Base-by-base conservation (phyloP, 1,284 basidiomycete species). In the Sanghuangporus baumii region DNA sequence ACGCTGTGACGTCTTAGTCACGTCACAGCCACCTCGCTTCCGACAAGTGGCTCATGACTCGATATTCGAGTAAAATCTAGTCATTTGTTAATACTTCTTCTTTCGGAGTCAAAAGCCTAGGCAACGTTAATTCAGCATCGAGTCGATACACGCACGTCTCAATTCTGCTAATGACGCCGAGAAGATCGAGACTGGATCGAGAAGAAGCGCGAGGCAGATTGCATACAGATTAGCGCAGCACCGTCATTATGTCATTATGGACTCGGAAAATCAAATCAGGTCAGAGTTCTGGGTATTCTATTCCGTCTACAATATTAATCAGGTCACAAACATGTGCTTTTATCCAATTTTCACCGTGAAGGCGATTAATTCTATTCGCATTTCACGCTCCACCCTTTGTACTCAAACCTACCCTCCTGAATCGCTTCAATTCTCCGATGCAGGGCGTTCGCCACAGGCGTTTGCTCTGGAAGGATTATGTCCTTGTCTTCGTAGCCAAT, bases 341-440 rank as follows among this genome's bases (percentile, higher is more conserved):
- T 20, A 48, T 48, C 48, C 20, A 20, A 43, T 43, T 31, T 31
- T 31, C 26, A 31, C 26, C 26, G 26, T 31, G 26, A 31, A 31
- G 41, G 6, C 37, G 37, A 16, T n/a, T 9, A 23, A n/a, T 72
- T 74, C 61, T 66, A 70, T 41, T 69, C 66, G 67, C 78, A 79
- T n/a, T 67, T 62, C 6, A 84, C 79, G 43, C 78, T 78, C 86
- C 85, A 87, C 1, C 76, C 76, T 62, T 82, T 67, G 71, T 79
- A 84, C 67, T 81, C 74, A 7, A 76, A 72, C 66, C 76, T 78
- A 2, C 89, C 90, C 65, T 85, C 80, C 73, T 91, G 88, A 41
- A 92, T 85, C 65, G 79, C 84, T 11, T 82, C 73, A 52, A 93
- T 75, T 60, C 79, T 77, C 59, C 80, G 75, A 67, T 78, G 79